phyloP scores from a whole-genome alignment of 2,329 filamentous ascomycete genomes.

The Plectosphaerella sp. region DNA sequence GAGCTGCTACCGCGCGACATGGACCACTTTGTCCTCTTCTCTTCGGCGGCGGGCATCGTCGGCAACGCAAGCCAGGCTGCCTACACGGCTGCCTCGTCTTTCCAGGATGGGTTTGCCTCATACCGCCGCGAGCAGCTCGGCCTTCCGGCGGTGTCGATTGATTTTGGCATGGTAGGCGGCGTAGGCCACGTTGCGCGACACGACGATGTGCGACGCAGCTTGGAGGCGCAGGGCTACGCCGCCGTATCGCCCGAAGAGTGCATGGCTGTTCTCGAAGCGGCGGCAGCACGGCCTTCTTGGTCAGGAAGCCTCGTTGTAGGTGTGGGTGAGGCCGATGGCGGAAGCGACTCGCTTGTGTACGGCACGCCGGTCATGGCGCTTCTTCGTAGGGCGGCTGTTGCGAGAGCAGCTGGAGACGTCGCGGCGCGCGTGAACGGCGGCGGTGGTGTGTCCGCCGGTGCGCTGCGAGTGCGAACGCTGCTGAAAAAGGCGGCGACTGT shows the following conservation, averaged over 20 bases:
- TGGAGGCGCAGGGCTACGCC: constrained; percentile 15
- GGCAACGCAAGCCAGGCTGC: constrained; percentile 32
- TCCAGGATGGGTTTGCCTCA: constrained; percentile 34
- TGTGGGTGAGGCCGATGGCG: neutral
- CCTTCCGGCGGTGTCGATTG: constrained; percentile 40
- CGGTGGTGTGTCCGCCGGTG: constrained; percentile 5
- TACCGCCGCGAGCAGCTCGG: constrained; percentile 30
- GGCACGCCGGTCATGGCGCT: constrained; percentile 18
- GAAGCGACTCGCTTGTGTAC: neutral
- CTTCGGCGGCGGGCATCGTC: constrained; percentile 19
- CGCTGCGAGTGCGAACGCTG: constrained; percentile 8
- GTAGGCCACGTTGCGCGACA: constrained; percentile 47
- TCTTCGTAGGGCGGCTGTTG: constrained; percentile 17
- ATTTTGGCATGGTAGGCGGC: constrained; percentile 47
- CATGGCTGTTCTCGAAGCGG: constrained; percentile 14
- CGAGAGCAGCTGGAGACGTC: constrained; percentile 16
- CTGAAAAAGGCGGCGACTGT: constrained; percentile 15
- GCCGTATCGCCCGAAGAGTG: constrained; percentile 16
- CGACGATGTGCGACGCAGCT: constrained; percentile 17
- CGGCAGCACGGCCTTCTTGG: constrained; percentile 19
- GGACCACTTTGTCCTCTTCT: constrained; percentile 30
- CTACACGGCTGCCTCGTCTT: constrained; percentile 39
- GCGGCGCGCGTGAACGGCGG: constrained; percentile 1
- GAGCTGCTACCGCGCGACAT: constrained; percentile 22
- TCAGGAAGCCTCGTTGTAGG: neutral